These are phyloP conservation scores for Beauveria bassiana DNA, from an alignment of 2,329 filamentous ascomycete genomes.

Conservation along the genomic window DNA sequence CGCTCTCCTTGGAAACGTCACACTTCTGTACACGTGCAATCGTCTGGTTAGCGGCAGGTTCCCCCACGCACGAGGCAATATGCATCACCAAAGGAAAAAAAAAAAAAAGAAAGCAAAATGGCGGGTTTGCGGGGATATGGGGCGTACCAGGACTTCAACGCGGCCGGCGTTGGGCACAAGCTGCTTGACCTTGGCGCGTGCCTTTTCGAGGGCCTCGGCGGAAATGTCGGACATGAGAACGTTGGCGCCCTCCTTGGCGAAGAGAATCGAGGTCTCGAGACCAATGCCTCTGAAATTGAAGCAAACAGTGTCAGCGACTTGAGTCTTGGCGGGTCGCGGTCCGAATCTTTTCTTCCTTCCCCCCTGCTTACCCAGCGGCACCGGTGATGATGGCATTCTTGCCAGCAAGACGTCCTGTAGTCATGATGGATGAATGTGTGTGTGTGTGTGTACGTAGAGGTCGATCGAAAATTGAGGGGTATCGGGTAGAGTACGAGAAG, in stretches of 20 bases:
- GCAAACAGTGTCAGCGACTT: background rate
- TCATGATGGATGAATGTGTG: slow-evolving; percentile 5
- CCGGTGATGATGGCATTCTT: slow-evolving; percentile 71
- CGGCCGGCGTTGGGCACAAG: slow-evolving; percentile 54
- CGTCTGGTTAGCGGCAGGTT: background rate
- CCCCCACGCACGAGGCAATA: too few relatives aligned
- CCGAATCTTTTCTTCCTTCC: background rate
- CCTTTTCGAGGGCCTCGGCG: slow-evolving; percentile 66
- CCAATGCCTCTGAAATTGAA: slow-evolving; percentile 65
- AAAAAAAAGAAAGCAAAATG: background rate
- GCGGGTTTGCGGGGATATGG: background rate
- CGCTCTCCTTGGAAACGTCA: slow-evolving; percentile 80
- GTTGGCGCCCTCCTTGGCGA: slow-evolving; percentile 78
- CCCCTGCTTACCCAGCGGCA: slow-evolving; percentile 65
- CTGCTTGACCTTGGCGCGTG: slow-evolving; percentile 65
- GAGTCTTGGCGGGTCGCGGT: background rate
- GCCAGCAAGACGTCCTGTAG: slow-evolving; percentile 44
- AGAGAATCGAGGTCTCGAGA: slow-evolving; percentile 84
- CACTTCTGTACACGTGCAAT: slow-evolving; percentile 26
- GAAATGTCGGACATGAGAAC: slow-evolving; percentile 85
- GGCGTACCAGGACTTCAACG: slow-evolving; percentile 50
- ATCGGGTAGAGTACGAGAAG: background rate
- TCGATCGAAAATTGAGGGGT: slow-evolving; percentile 3
- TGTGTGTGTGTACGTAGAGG: background rate
- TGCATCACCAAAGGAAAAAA: background rate